phyloP scores from a whole-genome alignment of 768 basidiomycete species.

The Mrakia frigida region DNA sequence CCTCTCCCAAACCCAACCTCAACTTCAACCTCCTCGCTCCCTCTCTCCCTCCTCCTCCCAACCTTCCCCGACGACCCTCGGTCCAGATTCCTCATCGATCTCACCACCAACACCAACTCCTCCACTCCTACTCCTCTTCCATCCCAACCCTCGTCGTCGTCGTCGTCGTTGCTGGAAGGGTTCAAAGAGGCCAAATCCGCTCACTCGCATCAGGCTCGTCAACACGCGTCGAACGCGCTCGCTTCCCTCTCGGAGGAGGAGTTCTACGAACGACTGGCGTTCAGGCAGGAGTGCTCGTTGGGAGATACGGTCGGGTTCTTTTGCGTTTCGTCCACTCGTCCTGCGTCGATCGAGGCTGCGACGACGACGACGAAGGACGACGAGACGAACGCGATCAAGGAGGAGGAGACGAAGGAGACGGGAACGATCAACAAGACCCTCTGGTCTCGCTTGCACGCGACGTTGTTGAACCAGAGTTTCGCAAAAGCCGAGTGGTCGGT shows the following conservation, averaged over 20 bases:
- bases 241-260: slow-evolving; percentile 51
- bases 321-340: slow-evolving; percentile 47
- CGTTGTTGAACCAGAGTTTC: slow-evolving; percentile 21
- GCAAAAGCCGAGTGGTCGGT: slow-evolving; percentile 20
- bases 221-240: slow-evolving; percentile 20
- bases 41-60: slow-evolving; percentile 71
- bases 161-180: slow-evolving; percentile 7
- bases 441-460: slow-evolving; percentile 17
- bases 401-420: neutral
- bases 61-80: slow-evolving; percentile 97
- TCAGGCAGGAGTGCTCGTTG: slow-evolving; percentile 85
- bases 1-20: slow-evolving; percentile 23
- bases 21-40: slow-evolving; percentile 18
- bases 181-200: slow-evolving; percentile 38
- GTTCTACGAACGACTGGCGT: slow-evolving; percentile 97
- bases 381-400: neutral
- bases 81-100: slow-evolving; percentile 84
- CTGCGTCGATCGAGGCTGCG: slow-evolving; percentile 43
- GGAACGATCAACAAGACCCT: slow-evolving; percentile 19
- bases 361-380: slow-evolving; percentile 54
- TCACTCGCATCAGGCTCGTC: neutral
- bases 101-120: slow-evolving; percentile 51
- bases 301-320: slow-evolving; percentile 94
- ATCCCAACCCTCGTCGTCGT: slow-evolving; percentile 26
- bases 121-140: slow-evolving; percentile 30